These are phyloP conservation scores for Pterocarpus macrocarpus DNA, from an alignment of 306 rosid genomes.

Conservation along the genomic window DNA sequence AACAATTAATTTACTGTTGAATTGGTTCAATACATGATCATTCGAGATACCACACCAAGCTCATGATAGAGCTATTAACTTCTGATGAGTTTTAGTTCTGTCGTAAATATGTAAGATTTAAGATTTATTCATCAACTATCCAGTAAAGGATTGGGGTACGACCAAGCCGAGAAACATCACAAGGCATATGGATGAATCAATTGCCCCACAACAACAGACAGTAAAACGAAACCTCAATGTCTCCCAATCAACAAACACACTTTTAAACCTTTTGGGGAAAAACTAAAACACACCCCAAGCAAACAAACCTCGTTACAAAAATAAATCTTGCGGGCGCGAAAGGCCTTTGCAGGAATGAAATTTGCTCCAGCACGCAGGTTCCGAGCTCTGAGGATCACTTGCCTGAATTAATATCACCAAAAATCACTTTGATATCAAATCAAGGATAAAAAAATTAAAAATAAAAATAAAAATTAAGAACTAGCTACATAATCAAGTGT, in stretches of 20 bases:
- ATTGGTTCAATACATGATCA: slow-evolving; percentile 1
- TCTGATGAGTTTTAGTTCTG: neutral
- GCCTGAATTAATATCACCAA: slow-evolving; percentile 66
- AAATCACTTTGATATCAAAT: slow-evolving; percentile 16
- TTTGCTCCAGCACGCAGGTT: slow-evolving; percentile 87
- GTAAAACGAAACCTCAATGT: slow-evolving; percentile 21
- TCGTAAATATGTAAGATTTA: slow-evolving; percentile 6
- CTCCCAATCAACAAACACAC: slow-evolving; percentile 13
- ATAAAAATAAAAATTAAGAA: neutral
- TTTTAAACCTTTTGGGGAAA: slow-evolving; percentile 11
- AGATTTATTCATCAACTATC: slow-evolving; percentile 29
- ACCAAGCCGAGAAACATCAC: slow-evolving; percentile 10
- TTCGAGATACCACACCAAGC: slow-evolving; percentile 23
- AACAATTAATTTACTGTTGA: slow-evolving; percentile 39
- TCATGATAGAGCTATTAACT: slow-evolving; percentile 26
- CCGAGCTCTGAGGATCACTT: slow-evolving; percentile 91
- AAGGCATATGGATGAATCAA: neutral
- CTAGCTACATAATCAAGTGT: neutral
- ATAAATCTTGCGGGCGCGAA: slow-evolving; percentile 84
- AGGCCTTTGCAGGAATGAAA: slow-evolving; percentile 87
- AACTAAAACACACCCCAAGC: neutral
- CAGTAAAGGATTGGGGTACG: neutral
- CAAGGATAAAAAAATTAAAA: neutral
- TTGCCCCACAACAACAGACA: slow-evolving; percentile 18
- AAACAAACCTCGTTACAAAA: slow-evolving; percentile 82